These are phyloP conservation scores for Trebouxia sp. DNA, from an alignment of 139 green algal genomes.

Conservation along the genomic window DNA sequence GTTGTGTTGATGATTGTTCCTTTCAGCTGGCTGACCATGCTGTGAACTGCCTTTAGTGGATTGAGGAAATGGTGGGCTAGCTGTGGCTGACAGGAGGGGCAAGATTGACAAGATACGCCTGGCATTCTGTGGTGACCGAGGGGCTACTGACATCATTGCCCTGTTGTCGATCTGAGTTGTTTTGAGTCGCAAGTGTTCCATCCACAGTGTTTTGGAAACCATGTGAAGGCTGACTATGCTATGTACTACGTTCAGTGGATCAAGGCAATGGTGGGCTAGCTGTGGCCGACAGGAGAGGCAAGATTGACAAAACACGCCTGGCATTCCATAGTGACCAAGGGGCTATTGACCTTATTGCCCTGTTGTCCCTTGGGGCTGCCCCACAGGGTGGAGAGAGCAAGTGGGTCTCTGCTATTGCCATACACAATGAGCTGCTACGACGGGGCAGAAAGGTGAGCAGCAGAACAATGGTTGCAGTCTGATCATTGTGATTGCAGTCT, in stretches of 20 bases:
- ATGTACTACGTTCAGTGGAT: too few relatives aligned
- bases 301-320: not conserved
- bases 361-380: slow-evolving; percentile 32
- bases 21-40: too few relatives aligned
- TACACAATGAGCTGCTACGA: slow-evolving; percentile 45
- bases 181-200: too few relatives aligned
- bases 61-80: too few relatives aligned
- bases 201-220: too few relatives aligned
- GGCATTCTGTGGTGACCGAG: slow-evolving; percentile 16
- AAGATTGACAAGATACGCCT: not conserved
- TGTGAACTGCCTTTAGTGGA: too few relatives aligned
- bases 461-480: not conserved
- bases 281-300: too few relatives aligned
- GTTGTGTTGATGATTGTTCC: too few relatives aligned
- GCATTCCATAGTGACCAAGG: slow-evolving; percentile 28
- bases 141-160: slow-evolving; percentile 27
- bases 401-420: slow-evolving; percentile 33
- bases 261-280: too few relatives aligned
- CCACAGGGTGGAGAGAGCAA: slow-evolving; percentile 35
- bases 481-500: not conserved
- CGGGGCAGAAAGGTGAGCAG: slow-evolving; percentile 32
- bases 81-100: too few relatives aligned
- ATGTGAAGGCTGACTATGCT: too few relatives aligned
- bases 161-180: too few relatives aligned
- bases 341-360: slow-evolving; percentile 28